Base-by-base conservation (phyloP, 768 basidiomycete species). In the Collybia sordida region DNA sequence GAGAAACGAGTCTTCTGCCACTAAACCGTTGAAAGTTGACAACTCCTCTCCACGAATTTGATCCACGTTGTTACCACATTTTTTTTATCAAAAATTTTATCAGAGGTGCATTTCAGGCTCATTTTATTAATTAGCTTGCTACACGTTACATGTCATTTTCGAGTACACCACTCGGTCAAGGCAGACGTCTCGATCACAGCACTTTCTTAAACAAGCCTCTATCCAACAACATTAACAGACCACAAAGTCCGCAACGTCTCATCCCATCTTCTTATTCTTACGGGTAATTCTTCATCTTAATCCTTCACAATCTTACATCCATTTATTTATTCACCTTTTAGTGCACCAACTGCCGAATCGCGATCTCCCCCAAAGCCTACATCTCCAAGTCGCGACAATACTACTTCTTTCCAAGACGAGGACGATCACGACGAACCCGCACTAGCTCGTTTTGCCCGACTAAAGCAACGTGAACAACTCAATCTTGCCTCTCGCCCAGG, bases 171-270 rank as follows among this genome's bases (percentile, higher is more conserved):
- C 71, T 90, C 58, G 86, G 85, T 72, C 85, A 89, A 83, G 86
- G 84, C 75, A 86, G 88, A 79, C 85, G 89, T 73, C 82, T 90
- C 65, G 88, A 90, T 79, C 88, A 86, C 66, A 73, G 75, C 66
- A 78, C 86, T 44, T 90, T 92, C 64, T 81, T 89, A 66, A 84
- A 83, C 52, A 88, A 86, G 74, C 68, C 68, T 50, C 63, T 67
- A 45, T 67, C 68, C 17, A 68, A 57, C 58, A 64, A 57, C n/a
- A n/a, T n/a, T 43, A 65, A 63, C 56, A 68, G 69, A 46, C 68
- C 66, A 17, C 66, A 68, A 24, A 66, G 66, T 42, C 71, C 75
- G 21, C 67, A 68, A 47, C 68, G 69, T 53, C 58, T 68, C n/a
- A 71, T 75, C 14, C 79, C 83, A 19, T 67, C 79, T 3, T 86